These are phyloP conservation scores for Trichoderma endophyticum DNA, from an alignment of 2,329 filamentous ascomycete genomes.

Conservation along the genomic window DNA sequence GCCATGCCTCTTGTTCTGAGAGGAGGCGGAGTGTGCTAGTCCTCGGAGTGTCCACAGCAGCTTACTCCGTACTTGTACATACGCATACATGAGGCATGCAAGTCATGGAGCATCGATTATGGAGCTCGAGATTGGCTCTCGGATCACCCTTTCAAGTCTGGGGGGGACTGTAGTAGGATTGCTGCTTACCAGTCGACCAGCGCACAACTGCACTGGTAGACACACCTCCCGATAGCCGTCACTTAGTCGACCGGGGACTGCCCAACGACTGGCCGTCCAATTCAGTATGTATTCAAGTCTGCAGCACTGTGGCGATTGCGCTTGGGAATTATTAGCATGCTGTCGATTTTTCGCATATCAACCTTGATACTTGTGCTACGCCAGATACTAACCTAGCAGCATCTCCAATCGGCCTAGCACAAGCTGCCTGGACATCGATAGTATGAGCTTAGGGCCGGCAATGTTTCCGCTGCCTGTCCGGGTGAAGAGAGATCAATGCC, in stretches of 20 bases:
- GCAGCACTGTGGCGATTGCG: neutral
- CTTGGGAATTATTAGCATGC: neutral
- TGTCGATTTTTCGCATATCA: neutral
- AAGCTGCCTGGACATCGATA: neutral
- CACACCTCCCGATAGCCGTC: neutral
- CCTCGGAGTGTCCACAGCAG: neutral
- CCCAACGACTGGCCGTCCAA: neutral
- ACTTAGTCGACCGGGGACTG: neutral
- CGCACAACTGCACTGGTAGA: neutral
- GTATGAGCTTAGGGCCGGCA: neutral
- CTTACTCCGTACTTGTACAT: constrained; percentile 11
- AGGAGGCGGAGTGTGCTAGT: neutral
- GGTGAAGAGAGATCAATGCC: neutral
- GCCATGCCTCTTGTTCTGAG: neutral
- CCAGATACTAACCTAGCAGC: neutral
- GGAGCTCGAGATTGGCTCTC: constrained; percentile 6
- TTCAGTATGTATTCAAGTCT: neutral
- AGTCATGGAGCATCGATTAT: constrained; percentile 1
- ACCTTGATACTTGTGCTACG: neutral
- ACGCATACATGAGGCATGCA: constrained; percentile 11
- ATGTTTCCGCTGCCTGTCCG: neutral
- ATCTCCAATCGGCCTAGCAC: neutral
- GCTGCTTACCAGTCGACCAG: neutral
- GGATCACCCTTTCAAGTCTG: neutral
- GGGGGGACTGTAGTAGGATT: neutral